A percentile compares a stretch with the other conserved stretches of the same genome.
phyloP scores from a whole-genome alignment of 768 basidiomycete genomes.

The Crassisporium funariophilum region DNA sequence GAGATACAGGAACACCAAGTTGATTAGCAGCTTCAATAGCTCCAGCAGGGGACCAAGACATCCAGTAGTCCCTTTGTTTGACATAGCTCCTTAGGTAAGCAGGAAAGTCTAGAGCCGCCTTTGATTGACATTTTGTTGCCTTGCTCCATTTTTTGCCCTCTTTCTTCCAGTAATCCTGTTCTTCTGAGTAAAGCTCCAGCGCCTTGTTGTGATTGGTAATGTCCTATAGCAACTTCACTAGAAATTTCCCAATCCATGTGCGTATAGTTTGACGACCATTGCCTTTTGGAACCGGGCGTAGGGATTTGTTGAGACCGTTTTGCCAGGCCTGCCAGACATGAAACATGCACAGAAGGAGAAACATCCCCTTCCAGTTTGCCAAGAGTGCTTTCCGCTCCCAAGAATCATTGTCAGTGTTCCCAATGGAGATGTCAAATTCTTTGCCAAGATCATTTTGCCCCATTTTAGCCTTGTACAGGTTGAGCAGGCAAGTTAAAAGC shows the following conservation, averaged over 20 bases:
- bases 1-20: constrained; percentile 21
- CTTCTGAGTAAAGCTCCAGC: constrained; percentile 12
- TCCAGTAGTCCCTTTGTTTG: constrained; percentile 21
- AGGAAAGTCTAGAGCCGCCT: constrained; percentile 21
- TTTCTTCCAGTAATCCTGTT: constrained; percentile 18
- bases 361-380: constrained; percentile 15
- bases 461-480: constrained; percentile 16
- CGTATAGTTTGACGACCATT: constrained; percentile 17
- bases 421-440: constrained; percentile 21
- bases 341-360: constrained; percentile 36
- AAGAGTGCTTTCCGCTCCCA: constrained; percentile 25
- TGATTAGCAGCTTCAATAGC: constrained; percentile 22
- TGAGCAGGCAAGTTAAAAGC: constrained; percentile 19
- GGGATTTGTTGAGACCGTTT: constrained; percentile 26
- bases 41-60: constrained; percentile 32
- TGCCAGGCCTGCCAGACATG: constrained; percentile 36
- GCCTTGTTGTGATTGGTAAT: constrained; percentile 23
- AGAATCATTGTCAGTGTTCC: constrained; percentile 31
- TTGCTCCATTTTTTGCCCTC: constrained; percentile 3
- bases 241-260: constrained; percentile 15
- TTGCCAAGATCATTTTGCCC: constrained; percentile 17
- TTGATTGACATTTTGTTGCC: constrained; percentile 14
- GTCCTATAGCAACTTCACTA: constrained; percentile 24
- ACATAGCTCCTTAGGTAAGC: constrained; percentile 20
- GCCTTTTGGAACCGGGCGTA: constrained; percentile 28